Conservation (phyloP, 2,329 filamentous ascomycete species). For the Daldinia sp. region DNA sequence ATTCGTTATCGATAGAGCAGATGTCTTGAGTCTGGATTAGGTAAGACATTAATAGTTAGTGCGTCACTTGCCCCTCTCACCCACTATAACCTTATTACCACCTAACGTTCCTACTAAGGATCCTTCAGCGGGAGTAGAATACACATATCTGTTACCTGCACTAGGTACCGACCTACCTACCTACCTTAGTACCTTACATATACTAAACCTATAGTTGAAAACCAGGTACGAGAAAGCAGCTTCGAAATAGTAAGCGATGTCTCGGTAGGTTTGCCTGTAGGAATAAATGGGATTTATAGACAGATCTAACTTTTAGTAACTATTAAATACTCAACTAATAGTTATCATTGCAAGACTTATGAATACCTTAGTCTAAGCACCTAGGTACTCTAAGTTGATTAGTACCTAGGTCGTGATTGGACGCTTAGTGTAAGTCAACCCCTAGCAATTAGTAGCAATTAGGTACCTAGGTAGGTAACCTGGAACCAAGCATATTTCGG, state of each 20-base stretch:
- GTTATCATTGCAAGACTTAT: too few species aligned
- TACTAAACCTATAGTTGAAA: not conserved
- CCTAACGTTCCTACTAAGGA: not conserved
- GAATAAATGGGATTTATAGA: not conserved
- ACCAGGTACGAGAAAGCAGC: not conserved
- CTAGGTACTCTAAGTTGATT: not conserved
- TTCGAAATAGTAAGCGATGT: too few species aligned
- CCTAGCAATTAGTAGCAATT: not conserved
- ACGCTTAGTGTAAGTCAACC: not conserved
- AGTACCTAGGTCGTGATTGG: not conserved
- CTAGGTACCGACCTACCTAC: too few species aligned
- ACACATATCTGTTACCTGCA: too few species aligned
- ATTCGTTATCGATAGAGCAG: slow-evolving; percentile 29
- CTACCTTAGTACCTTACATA: too few species aligned
- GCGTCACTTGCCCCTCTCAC: slow-evolving; percentile 8
- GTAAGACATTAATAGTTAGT: not conserved
- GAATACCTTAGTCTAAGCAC: too few species aligned
- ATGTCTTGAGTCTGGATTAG: slow-evolving; percentile 2
- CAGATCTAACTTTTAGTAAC: not conserved
- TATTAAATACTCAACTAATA: too few species aligned
- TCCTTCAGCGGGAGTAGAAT: too few species aligned
- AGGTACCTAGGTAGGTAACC: not conserved
- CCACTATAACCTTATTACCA: not conserved
- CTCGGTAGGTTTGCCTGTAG: not conserved
- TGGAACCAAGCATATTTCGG: slow-evolving; percentile 9